A percentile compares a stretch with the other conserved stretches of the same genome.
Evolutionary conservation across 495 filamentous ascomycete genomes (phyloP).

Genomic region (Usnea hakonensis): DNA sequence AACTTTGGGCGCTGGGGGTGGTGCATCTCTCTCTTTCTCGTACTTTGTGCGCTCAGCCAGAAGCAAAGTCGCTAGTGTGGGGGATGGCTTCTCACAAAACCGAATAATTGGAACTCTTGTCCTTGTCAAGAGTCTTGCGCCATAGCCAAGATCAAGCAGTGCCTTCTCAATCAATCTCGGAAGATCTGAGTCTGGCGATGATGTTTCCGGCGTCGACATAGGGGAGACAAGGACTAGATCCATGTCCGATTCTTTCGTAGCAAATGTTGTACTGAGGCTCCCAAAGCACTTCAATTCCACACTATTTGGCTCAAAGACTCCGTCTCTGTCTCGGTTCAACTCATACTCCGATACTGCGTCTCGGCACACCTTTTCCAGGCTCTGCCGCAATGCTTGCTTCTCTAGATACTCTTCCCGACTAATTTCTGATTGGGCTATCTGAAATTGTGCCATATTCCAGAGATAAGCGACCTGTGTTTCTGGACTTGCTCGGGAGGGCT

Average conservation of each 20-base stretch:
- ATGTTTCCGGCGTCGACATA: slow-evolving; percentile 39
- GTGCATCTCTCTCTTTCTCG: slow-evolving; percentile 35
- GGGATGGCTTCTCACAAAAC: slow-evolving; percentile 59
- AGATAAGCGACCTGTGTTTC: slow-evolving; percentile 39
- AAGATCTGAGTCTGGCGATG: slow-evolving; percentile 42
- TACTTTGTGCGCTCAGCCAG: slow-evolving; percentile 52
- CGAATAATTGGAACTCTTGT: slow-evolving; percentile 80
- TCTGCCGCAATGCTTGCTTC: slow-evolving; percentile 54
- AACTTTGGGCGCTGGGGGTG: neutral
- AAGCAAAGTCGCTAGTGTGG: slow-evolving; percentile 43
- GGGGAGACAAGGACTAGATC: slow-evolving; percentile 61
- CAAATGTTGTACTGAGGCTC: slow-evolving; percentile 66
- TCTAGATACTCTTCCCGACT: slow-evolving; percentile 44
- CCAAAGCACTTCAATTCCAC: slow-evolving; percentile 63
- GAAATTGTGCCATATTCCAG: slow-evolving; percentile 34
- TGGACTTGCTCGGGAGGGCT: slow-evolving; percentile 24
- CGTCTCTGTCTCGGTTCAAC: slow-evolving; percentile 21
- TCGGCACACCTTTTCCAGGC: slow-evolving; percentile 50
- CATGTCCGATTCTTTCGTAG: slow-evolving; percentile 66
- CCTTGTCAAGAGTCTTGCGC: slow-evolving; percentile 58
- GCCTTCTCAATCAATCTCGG: slow-evolving; percentile 59
- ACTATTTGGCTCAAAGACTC: slow-evolving; percentile 40
- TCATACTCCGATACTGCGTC: slow-evolving; percentile 46
- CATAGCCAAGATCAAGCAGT: slow-evolving; percentile 60
- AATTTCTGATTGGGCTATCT: slow-evolving; percentile 42